A percentile compares a stretch with the other conserved stretches of the same genome.
Conservation (phyloP, 495 filamentous ascomycete genomes). For the Podospora pseudopauciseta region DNA sequence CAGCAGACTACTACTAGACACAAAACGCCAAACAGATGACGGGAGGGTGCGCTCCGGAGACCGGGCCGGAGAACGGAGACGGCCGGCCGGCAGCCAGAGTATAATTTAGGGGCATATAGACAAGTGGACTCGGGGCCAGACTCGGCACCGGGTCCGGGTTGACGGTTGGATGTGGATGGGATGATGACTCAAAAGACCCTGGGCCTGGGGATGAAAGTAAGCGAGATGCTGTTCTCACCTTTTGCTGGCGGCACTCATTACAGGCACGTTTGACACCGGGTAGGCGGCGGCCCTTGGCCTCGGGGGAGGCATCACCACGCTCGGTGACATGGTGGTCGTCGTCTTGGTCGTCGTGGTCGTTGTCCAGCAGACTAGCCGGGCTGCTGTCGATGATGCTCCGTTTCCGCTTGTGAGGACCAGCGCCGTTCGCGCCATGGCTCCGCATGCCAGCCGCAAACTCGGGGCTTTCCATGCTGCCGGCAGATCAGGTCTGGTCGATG, state of each 20-base stretch:
- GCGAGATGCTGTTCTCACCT: slow-evolving; percentile 44
- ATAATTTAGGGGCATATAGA: not conserved
- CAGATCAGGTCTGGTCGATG: not conserved
- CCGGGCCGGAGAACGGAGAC: not conserved
- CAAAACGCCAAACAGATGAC: not conserved
- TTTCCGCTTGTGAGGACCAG: slow-evolving; percentile 45
- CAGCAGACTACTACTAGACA: not conserved
- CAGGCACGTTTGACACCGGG: slow-evolving; percentile 83
- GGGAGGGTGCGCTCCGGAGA: not conserved
- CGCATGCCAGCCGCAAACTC: slow-evolving; percentile 39
- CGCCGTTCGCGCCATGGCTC: slow-evolving; percentile 36
- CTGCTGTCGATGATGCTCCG: slow-evolving; percentile 57
- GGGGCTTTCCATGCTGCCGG: slow-evolving; percentile 30
- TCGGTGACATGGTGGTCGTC: slow-evolving; percentile 64
- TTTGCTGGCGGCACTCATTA: slow-evolving; percentile 94
- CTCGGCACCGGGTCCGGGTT: slow-evolving; percentile 3
- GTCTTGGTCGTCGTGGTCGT: slow-evolving; percentile 59
- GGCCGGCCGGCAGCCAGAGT: not conserved
- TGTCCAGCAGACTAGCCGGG: slow-evolving; percentile 62
- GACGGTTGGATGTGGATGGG: not conserved
- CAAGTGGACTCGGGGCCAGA: slow-evolving; percentile 5
- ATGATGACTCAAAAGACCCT: slow-evolving; percentile 37
- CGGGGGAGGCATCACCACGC: slow-evolving; percentile 54
- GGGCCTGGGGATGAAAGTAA: not conserved
- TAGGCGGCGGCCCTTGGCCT: slow-evolving; percentile 32